Conservation (phyloP, 1,284 basidiomycete species). For the Fomes fomentarius region DNA sequence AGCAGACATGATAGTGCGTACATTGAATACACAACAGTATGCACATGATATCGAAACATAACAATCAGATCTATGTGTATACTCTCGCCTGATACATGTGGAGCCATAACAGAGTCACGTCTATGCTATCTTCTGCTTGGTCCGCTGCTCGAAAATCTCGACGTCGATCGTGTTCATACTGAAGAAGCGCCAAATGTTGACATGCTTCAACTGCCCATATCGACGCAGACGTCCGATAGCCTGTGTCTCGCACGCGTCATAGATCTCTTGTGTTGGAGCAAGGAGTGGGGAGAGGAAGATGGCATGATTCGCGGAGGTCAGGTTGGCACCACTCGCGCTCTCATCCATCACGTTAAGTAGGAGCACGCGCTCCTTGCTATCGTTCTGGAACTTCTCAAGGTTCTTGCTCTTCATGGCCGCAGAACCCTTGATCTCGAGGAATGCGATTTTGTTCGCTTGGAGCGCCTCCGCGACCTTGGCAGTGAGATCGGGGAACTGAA, state of each 20-base stretch:
- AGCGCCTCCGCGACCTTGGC: slow-evolving; percentile 89
- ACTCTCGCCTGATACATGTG: no score
- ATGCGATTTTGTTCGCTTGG: slow-evolving; percentile 69
- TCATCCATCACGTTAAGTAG: slow-evolving; percentile 93
- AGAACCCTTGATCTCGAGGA: slow-evolving; percentile 82
- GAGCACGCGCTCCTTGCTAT: slow-evolving; percentile 77
- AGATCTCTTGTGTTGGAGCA: slow-evolving; percentile 77
- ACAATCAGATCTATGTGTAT: no score
- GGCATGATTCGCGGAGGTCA: slow-evolving; percentile 93
- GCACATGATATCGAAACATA: no score
- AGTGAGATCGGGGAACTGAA: slow-evolving; percentile 93
- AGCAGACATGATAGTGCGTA: not conserved
- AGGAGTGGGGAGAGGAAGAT: slow-evolving; percentile 93
- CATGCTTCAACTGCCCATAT: slow-evolving; percentile 83
- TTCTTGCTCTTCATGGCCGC: slow-evolving; percentile 80
- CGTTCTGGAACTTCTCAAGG: slow-evolving; percentile 83
- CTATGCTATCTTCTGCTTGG: slow-evolving; percentile 35
- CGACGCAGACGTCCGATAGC: slow-evolving; percentile 88
- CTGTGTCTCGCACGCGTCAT: slow-evolving; percentile 87
- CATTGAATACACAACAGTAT: no score
- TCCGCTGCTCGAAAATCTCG: slow-evolving; percentile 68
- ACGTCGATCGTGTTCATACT: slow-evolving; percentile 86
- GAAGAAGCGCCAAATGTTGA: slow-evolving; percentile 82
- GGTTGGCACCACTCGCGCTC: slow-evolving; percentile 90
- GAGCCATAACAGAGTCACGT: no score